Evolutionary conservation across 257 asterid species (phyloP), one percentile per base, ranked within the genome.

Genomic region (Solanum piurae): DNA sequence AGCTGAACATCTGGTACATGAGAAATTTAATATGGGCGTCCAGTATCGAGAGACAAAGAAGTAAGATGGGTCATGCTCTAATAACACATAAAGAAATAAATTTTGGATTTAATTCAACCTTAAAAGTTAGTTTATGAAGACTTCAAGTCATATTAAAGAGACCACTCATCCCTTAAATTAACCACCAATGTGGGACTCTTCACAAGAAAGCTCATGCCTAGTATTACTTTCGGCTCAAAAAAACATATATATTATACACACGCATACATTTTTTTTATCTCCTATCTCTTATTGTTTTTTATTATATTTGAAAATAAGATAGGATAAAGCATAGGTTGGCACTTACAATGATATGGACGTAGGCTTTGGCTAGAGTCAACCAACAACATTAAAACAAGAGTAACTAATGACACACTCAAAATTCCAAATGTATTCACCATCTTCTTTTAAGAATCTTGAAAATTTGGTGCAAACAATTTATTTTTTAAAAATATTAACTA

Each of bases 301-400:
- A 5, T 64, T n/a, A 10, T 64, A 64, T 64, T n/a, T 64, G 72
- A 64, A 64, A 27, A 64, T 36, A 74, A 34, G 9, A 25, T 4
- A 42, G 62, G 62, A 77, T 34, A 77, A 42, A 42, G 13, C 10
- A 76, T 12, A 52, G 55, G 64, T 42, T 4, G 68, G 68, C 23
- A 88, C 91, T 90, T 92, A 93, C 94, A 95, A 31, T 94, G 95
- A 89, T 91, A 92, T 66, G 98, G 95, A 69, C 93, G 86, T 76
- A 94, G 98, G 90, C 92, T 80, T 84, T 90, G 88, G 88, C 89
- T 88, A 27, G 90, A 62, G 64, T 91, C 42, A 62, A 92, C 86
- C 42, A 95, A 77, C 60, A 96, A 76, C 90, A 92, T 55, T 88
- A 91, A 85, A 74, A 92, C 42, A 83, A 93, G 29, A 5, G 90